Evolutionary conservation across 345 rosid species (phyloP).

Genomic region (Hibiscus trionum): DNA sequence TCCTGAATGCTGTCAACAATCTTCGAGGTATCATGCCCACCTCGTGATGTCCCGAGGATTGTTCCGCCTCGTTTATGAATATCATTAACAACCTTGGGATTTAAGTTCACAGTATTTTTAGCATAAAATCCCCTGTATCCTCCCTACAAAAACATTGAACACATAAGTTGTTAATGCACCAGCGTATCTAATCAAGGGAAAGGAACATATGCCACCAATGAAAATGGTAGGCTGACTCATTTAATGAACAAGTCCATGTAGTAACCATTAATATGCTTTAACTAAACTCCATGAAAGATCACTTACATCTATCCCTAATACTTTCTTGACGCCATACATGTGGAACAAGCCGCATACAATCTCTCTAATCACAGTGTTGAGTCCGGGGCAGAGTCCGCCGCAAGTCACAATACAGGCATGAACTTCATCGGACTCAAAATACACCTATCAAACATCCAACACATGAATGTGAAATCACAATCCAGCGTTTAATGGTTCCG

Average conservation of each 20-base stretch:
- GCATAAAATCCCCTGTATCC: slow-evolving; percentile 80
- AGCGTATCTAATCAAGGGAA: too few relatives aligned
- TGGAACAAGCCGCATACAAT: slow-evolving; percentile 64
- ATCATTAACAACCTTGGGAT: slow-evolving; percentile 58
- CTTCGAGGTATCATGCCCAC: slow-evolving; percentile 67
- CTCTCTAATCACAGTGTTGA: slow-evolving; percentile 79
- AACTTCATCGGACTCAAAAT: slow-evolving; percentile 68
- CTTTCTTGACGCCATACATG: slow-evolving; percentile 72
- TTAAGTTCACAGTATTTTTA: slow-evolving; percentile 48
- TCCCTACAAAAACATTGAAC: slow-evolving; percentile 40
- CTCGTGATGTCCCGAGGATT: slow-evolving; percentile 67
- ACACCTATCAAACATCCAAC: slow-evolving; percentile 31
- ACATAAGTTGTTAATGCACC: neutral
- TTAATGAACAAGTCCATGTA: too few relatives aligned
- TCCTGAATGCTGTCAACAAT: slow-evolving; percentile 84
- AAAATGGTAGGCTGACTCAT: too few relatives aligned
- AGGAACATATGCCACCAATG: too few relatives aligned
- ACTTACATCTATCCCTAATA: slow-evolving; percentile 74
- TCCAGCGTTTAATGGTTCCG: neutral
- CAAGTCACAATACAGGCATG: slow-evolving; percentile 78
- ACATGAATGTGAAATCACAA: neutral
- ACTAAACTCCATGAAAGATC: neutral
- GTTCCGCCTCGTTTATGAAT: slow-evolving; percentile 84
- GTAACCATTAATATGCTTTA: too few relatives aligned
- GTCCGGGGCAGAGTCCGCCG: slow-evolving; percentile 84